Percentiles rank a stretch among this genome's conserved stretches.
phyloP scores from a whole-genome alignment of 108 stramenopile species.

The Fistulifera solaris region DNA sequence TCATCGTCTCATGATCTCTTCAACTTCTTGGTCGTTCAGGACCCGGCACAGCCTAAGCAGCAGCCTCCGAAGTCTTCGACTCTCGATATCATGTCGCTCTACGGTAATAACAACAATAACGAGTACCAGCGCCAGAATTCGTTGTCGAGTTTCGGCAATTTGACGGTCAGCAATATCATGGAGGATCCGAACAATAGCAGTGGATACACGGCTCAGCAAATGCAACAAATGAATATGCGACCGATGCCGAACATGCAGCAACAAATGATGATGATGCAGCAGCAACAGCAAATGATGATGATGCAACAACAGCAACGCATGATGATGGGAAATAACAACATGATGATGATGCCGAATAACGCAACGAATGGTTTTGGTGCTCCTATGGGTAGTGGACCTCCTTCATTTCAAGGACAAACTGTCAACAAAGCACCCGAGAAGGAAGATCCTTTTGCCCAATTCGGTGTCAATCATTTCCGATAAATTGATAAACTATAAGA shows the following conservation, averaged over 20 bases:
- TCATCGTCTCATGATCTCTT: constrained; percentile 15
- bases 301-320: constrained; percentile 19
- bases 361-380: constrained; percentile 26
- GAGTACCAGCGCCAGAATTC: too few relatives aligned
- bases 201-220: constrained; percentile 1
- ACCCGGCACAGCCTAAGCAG: constrained; percentile 11
- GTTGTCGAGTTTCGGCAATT: too few relatives aligned
- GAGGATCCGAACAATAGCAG: constrained; percentile 3
- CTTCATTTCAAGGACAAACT: neutral
- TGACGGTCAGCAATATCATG: constrained; percentile 1
- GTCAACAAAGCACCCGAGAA: constrained; percentile 7
- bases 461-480: constrained; percentile 44
- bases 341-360: constrained; percentile 17
- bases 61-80: constrained; percentile 11
- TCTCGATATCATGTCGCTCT: constrained; percentile 8
- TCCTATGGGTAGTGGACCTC: constrained; percentile 30
- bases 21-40: neutral
- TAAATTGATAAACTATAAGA: neutral
- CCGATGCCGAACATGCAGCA: constrained; percentile 13
- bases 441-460: constrained; percentile 33
- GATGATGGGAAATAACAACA: constrained; percentile 22
- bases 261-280: constrained; percentile 16
- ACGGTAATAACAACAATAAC: neutral
- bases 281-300: constrained; percentile 16
- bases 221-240: constrained; percentile 5